Evolutionary conservation across 441 rosid genomes (phyloP), one percentile per base, ranked within the genome.

Genomic region (Euphorbia schlechtendalii): DNA sequence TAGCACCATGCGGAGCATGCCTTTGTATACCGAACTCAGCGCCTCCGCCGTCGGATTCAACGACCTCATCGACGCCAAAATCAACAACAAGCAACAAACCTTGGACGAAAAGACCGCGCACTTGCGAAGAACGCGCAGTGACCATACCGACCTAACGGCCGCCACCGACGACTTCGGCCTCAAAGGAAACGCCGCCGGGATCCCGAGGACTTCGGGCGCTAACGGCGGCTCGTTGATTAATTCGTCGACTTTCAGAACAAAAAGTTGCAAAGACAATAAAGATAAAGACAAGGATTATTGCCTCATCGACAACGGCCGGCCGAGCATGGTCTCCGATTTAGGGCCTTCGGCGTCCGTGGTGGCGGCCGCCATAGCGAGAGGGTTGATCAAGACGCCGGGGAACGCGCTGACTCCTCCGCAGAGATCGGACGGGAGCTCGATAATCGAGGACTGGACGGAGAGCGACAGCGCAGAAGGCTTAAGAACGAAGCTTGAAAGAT

Each of bases 331-430:
- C 67, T 83, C 71, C 21, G 97, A 91, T 46, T 83, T 90, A 10
- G 99, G 97, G 32, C 99, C 99, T 0, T 94, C 99, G 0, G 97
- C 97, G 1, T 94, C 97, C 1, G 83, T 90, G 3, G 97, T 90
- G 10, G 99, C 97, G 3, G 97, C 96, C 0, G 97, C 99, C 10
- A 94, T 90, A 7, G 93, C 99, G 0, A 84, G 77, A 36, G 97
- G 97, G 20, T 65, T 94, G 72, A 86, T 84, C 4, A 80, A 71
- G 69, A 53, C 80, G 20, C 76, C 88, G 8, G 72, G 52, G 2
- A 68, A 55, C 52, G 73, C 74, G n/a, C 70, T 73, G 17, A 73
- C 57, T 22, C 45, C 61, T 21, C 58, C 58, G 34, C 40, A 0
- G 77, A 78, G 17, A 81, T 77, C 4, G 77, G 69, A 27, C 17